Evolutionary conservation across 2,329 filamentous ascomycete genomes (phyloP).

Genomic region (Claviceps quebecensis): DNA sequence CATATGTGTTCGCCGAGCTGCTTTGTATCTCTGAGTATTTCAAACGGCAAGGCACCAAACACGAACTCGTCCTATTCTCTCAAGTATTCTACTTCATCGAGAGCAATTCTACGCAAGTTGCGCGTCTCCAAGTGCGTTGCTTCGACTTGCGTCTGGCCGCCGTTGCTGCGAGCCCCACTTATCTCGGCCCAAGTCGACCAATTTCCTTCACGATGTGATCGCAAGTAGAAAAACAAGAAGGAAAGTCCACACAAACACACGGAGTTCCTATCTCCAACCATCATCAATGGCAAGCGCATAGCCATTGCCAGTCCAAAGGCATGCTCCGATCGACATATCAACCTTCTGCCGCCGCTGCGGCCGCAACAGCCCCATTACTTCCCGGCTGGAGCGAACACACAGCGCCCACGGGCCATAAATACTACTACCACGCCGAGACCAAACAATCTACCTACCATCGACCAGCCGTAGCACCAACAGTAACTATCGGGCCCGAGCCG

Average conservation of each 20-base stretch:
- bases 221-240: neutral
- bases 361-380: constrained; percentile 43
- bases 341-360: constrained; percentile 27
- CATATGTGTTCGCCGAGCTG: too few species aligned
- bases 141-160: neutral
- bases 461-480: constrained; percentile 26
- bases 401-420: constrained; percentile 72
- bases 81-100: too few species aligned
- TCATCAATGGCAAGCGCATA: neutral
- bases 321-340: constrained; percentile 74
- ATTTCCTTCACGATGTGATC: too few species aligned
- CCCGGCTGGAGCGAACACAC: constrained; percentile 88
- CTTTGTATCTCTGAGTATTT: too few species aligned
- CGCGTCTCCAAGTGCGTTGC: too few species aligned
- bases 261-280: neutral
- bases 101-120: neutral
- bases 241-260: neutral
- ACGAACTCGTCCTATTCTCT: too few species aligned
- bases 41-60: too few species aligned
- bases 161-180: neutral
- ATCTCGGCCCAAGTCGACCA: neutral
- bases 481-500: constrained; percentile 14
- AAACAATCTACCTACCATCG: constrained; percentile 80
- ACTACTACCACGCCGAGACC: constrained; percentile 74
- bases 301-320: neutral